Base-by-base conservation (phyloP, 2,329 filamentous ascomycete genomes). In the Epicoccum nigrum region DNA sequence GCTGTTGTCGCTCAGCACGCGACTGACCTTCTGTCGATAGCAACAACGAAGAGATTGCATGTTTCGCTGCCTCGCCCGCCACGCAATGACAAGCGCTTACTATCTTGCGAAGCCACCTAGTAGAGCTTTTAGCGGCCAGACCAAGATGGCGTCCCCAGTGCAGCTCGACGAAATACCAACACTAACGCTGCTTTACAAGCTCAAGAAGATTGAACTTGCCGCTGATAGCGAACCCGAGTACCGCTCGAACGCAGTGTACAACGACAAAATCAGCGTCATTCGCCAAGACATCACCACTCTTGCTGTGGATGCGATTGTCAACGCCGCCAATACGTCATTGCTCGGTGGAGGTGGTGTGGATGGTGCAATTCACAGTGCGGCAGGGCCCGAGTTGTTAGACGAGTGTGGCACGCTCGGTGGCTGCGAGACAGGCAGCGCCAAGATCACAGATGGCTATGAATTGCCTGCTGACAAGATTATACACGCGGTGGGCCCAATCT, bases 401-500 rank as follows among this genome's bases (percentile, higher is more conserved):
- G 93, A 94, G 76, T 97, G 93, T 73, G 73, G 76, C n/a, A 81
- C 71, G 0, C 79, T 97, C 2, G 69, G 80, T 39, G 89, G 91
- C 42, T 97, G 92, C 71, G 72, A 78, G 12, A 93, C 90, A 0
- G 93, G 94, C 42, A 79, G 83, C 20, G 89, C 92, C 20, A 93
- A 93, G 71, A 91, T 96, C 65, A 97, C 94, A 0, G 72, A 77
- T 28, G 93, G 86, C 7, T 92, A 94, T 73, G 65, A 84, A 0
- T 78, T 97, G 19, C 92, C 92, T 0, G 88, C 86, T 64, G 81
- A 83, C 51, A 86, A 89, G 58, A 83, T 97, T 60, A 95, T 97
- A 47, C 94, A 97, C 72, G 85, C 94, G 15, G 93, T 97, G 3
- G 94, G 94, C 0, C 94, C 94, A 0, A 74, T 95, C 23, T 97